Conservation (phyloP, 2,329 filamentous ascomycete genomes). For the Fusarium tanahbumbuense region DNA sequence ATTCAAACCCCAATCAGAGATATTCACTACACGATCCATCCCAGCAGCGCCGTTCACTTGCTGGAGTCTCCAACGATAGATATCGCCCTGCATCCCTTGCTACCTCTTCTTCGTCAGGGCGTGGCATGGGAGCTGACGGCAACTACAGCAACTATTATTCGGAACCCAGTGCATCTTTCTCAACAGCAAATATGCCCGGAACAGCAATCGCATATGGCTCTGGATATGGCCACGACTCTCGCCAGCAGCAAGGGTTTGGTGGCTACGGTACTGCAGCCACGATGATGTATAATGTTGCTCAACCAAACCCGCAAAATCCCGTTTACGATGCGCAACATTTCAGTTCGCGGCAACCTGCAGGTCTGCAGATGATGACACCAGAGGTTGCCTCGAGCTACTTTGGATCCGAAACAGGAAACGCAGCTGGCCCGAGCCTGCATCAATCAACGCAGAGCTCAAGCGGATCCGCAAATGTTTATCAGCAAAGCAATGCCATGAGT, state of each 20-base stretch:
- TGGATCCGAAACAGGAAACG: constrained; percentile 54
- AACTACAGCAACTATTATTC: constrained; percentile 71
- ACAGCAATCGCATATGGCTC: constrained; percentile 68
- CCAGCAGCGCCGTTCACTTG: constrained; percentile 55
- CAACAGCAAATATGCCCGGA: constrained; percentile 68
- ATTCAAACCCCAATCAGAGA: constrained; percentile 67
- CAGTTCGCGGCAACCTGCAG: constrained; percentile 78
- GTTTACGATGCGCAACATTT: constrained; percentile 84
- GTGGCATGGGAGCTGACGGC: constrained; percentile 66
- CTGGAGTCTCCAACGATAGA: constrained; percentile 53
- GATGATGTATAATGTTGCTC: constrained; percentile 84
- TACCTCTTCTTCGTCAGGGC: constrained; percentile 60
- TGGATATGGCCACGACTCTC: constrained; percentile 73
- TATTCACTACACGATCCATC: constrained; percentile 64
- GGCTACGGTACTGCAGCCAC: constrained; percentile 69
- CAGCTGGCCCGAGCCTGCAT: constrained; percentile 67
- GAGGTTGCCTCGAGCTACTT: constrained; percentile 77
- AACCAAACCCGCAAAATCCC: constrained; percentile 69
- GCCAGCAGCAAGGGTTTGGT: constrained; percentile 66
- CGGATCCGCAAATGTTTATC: constrained; percentile 71
- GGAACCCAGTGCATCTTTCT: constrained; percentile 63
- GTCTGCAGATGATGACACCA: constrained; percentile 74
- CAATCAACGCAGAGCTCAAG: constrained; percentile 61
- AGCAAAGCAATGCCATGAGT: constrained; percentile 68
- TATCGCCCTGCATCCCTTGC: constrained; percentile 64